Percentiles rank a stretch among this genome's conserved stretches.
Evolutionary conservation across 1,284 basidiomycete species (phyloP).

Genomic region (Puccinia triticina): DNA sequence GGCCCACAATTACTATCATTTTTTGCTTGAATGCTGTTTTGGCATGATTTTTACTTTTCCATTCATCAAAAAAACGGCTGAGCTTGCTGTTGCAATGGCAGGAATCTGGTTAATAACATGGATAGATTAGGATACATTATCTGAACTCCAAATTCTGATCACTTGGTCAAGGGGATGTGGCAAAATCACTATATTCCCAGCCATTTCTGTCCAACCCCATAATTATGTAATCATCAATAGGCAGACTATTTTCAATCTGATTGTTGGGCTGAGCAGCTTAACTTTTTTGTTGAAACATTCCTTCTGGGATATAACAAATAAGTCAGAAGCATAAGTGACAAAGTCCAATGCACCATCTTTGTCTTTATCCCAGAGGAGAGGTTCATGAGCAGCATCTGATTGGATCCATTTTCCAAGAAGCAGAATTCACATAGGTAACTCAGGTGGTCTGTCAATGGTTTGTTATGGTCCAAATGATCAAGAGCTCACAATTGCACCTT

Average conservation of each 20-base stretch:
- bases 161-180: too few relatives aligned
- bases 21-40: constrained; percentile 63
- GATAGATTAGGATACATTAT: background rate
- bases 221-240: background rate
- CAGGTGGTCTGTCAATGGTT: constrained; percentile 63
- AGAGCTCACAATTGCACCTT: constrained; percentile 28
- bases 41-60: constrained; percentile 51
- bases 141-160: background rate
- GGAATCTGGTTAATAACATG: constrained; percentile 67
- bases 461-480: constrained; percentile 65
- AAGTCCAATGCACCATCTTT: constrained; percentile 96
- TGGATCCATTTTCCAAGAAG: constrained; percentile 72
- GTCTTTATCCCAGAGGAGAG: constrained; percentile 93
- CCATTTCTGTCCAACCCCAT: constrained; percentile 75
- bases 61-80: constrained; percentile 72
- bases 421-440: constrained; percentile 9
- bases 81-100: constrained; percentile 98
- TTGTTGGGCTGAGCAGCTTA: constrained; percentile 58
- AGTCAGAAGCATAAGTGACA: constrained; percentile 88
- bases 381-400: constrained; percentile 69
- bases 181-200: constrained; percentile 77
- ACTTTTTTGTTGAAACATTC: constrained; percentile 97
- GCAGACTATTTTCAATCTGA: constrained; percentile 39
- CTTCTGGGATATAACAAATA: constrained; percentile 85
- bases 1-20: constrained; percentile 56